A percentile compares a stretch with the other conserved stretches of the same genome.
These are phyloP conservation scores for Rhodomyrtus tomentosa DNA, from an alignment of 345 rosid species.

Conservation along the genomic window DNA sequence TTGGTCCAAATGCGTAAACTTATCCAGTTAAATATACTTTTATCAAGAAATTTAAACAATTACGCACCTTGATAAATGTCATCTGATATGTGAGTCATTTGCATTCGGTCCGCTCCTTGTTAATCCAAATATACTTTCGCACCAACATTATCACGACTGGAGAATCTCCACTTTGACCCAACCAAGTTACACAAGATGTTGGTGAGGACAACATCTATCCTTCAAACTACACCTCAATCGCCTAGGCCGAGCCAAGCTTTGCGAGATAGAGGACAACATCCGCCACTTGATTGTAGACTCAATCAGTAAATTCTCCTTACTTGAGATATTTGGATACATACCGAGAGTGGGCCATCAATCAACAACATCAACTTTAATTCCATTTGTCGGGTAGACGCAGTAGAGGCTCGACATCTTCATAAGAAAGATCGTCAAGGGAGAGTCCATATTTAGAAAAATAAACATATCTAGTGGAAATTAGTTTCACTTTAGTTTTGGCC, in stretches of 20 bases:
- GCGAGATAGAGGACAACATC: not conserved
- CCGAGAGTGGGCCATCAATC: not conserved
- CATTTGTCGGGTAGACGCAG: not conserved
- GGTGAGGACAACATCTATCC: not conserved
- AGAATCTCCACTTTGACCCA: no score
- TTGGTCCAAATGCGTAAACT: no score
- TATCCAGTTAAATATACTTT: no score
- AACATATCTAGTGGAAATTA: not conserved
- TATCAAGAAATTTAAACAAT: no score
- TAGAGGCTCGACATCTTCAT: not conserved
- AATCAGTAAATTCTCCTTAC: no score
- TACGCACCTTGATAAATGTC: not conserved
- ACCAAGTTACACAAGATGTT: not conserved
- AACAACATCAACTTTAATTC: not conserved
- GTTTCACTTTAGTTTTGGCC: not conserved
- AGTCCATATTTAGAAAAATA: not conserved
- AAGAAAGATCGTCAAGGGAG: not conserved
- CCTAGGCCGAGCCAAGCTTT: not conserved
- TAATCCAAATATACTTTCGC: no score
- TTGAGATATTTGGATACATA: not conserved
- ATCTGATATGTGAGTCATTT: not conserved
- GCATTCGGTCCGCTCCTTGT: not conserved
- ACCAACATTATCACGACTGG: no score
- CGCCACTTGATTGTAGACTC: not conserved
- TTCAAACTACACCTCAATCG: not conserved